phyloP scores from a whole-genome alignment of 768 basidiomycete species.

The Collybia nuda region DNA sequence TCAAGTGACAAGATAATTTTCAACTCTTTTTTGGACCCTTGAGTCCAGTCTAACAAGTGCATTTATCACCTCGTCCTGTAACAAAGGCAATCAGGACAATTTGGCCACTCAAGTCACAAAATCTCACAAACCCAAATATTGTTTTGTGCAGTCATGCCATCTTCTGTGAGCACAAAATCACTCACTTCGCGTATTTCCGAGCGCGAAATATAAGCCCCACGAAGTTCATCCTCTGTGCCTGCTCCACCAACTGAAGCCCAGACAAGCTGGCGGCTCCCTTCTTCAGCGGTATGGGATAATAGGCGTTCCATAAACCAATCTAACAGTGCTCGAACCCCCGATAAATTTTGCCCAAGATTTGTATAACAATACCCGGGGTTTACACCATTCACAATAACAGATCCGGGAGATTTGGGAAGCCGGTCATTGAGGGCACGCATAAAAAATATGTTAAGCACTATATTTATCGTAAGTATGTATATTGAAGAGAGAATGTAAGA shows the following conservation, averaged over 20 bases:
- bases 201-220: slow-evolving; percentile 14
- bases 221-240: slow-evolving; percentile 7
- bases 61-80: not conserved
- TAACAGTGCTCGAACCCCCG: slow-evolving; percentile 13
- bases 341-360: slow-evolving; percentile 27
- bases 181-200: slow-evolving; percentile 11
- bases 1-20: not conserved
- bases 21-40: not conserved
- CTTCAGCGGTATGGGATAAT: slow-evolving; percentile 26
- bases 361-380: slow-evolving; percentile 45
- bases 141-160: slow-evolving; percentile 9
- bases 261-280: slow-evolving; percentile 15
- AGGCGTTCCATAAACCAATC: slow-evolving; percentile 23
- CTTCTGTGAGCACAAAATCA: slow-evolving; percentile 6
- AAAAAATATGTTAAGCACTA: slow-evolving; percentile 42
- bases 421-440: slow-evolving; percentile 31
- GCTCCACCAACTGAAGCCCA: slow-evolving; percentile 11
- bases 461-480: not conserved
- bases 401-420: slow-evolving; percentile 18
- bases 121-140: slow-evolving; percentile 13
- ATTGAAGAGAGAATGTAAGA: not conserved
- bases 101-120: not conserved
- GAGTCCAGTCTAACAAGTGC: not conserved
- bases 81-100: not conserved
- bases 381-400: slow-evolving; percentile 32